Evolutionary conservation across 2,329 filamentous ascomycete species (phyloP).

Genomic region (Bimuria novae-zelandiae): DNA sequence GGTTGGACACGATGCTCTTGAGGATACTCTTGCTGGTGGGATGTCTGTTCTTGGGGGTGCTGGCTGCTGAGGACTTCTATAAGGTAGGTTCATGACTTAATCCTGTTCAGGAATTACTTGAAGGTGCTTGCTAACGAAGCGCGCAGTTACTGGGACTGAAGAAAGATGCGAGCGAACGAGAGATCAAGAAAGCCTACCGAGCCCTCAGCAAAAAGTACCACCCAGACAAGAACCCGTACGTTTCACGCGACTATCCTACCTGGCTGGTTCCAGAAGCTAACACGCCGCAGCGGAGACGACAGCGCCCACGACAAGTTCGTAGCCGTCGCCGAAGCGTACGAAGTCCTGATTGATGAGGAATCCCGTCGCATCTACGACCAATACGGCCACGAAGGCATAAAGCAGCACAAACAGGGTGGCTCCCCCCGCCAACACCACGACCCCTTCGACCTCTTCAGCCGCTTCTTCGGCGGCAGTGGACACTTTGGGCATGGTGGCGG

Average conservation of each 20-base stretch:
- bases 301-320: constrained; percentile 89
- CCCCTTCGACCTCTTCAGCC: constrained; percentile 93
- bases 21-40: constrained; percentile 50
- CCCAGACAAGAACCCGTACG: constrained; percentile 96
- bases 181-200: constrained; percentile 93
- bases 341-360: constrained; percentile 79
- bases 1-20: constrained; percentile 47
- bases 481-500: constrained; percentile 79
- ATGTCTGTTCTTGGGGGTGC: constrained; percentile 49
- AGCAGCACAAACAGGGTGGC: constrained; percentile 77
- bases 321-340: constrained; percentile 92
- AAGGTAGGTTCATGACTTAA: constrained; percentile 67
- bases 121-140: constrained; percentile 18
- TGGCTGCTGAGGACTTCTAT: constrained; percentile 73
- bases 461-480: constrained; percentile 92
- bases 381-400: constrained; percentile 87
- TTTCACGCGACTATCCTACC: neutral
- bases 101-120: neutral
- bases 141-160: constrained; percentile 76
- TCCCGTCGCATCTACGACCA: constrained; percentile 90
- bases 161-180: constrained; percentile 77
- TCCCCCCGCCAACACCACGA: constrained; percentile 67
- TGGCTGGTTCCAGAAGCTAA: constrained; percentile 15
- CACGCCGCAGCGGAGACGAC: constrained; percentile 67
- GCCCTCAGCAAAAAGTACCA: constrained; percentile 93